Base-by-base conservation (phyloP, 2,329 filamentous ascomycete genomes). In the Fusarium solani-melongenae region DNA sequence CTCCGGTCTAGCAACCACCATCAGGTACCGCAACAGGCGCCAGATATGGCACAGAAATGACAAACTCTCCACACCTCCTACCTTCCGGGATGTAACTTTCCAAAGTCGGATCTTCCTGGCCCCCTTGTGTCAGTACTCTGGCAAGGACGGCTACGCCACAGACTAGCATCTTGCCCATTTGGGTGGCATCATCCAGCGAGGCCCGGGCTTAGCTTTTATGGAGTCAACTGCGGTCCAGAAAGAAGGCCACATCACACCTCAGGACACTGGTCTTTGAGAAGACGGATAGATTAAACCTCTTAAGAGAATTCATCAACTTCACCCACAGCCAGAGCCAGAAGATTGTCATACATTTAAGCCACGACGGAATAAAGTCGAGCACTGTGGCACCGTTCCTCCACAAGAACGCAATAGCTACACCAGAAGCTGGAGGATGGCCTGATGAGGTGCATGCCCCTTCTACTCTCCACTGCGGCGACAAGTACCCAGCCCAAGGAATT, bases 361-460 rank as follows among this genome's bases (percentile, higher is more conserved):
- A 67, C 24, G 64, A 59, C 4, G 59, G 64, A 9, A 57, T 59
- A 22, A 63, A 63, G 33, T 55, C 59, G 4, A 62, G 51, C 51
- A 67, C 64, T 11, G 29, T 58, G 6, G 39, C 41, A 9, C 41
- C 59, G 2, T 67, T 61, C 20, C 36, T 66, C 12, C 51, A 69
- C 41, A 62, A 58, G 64, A 53, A 57, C 24, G 59, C 39, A 31
- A 57, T 33, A 33, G 59, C 58, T 46, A 55, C 64, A 5, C n/a
- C 12, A 11, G 64, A 67, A 11, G 51, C 34, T 15, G 59, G 64
- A 24, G 59, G 64, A 3, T 67, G 64, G 59, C 64, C 64, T 4
- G 14, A 39, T 10, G 24, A 58, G 8, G 64, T 67, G 6, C 58
- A 66, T 31, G 44, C 51, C n/a, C 53, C 53, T 3, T 66, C 53